These are phyloP conservation scores for Penicillium antarcticum DNA, from an alignment of 495 filamentous ascomycete genomes.

Conservation along the genomic window DNA sequence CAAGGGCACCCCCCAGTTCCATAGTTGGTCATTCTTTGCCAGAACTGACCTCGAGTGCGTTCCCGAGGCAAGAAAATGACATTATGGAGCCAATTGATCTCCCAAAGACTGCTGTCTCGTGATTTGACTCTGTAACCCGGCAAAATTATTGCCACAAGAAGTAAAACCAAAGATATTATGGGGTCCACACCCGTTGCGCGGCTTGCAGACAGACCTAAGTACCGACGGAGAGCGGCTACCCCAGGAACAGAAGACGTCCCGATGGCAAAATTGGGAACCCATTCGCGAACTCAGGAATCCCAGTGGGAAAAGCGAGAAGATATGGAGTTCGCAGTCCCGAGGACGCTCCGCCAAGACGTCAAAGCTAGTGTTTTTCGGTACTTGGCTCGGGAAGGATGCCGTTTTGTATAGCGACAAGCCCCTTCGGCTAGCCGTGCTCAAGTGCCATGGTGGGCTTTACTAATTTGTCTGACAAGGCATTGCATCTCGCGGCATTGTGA, in stretches of 20 bases:
- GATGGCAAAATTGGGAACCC: no score
- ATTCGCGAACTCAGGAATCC: no score
- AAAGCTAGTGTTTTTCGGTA: slow-evolving; percentile 11
- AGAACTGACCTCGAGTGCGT: no score
- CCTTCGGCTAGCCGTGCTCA: slow-evolving; percentile 21
- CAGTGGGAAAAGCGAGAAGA: background rate
- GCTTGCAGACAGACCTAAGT: background rate
- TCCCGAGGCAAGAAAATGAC: no score
- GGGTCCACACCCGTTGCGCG: background rate
- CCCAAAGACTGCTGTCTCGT: no score
- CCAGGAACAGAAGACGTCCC: background rate
- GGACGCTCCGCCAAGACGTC: slow-evolving; percentile 8
- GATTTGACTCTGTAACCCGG: no score
- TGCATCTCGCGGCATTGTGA: background rate
- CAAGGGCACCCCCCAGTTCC: no score
- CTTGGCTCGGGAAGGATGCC: slow-evolving; percentile 10
- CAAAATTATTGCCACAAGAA: no score
- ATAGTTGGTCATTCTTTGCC: no score
- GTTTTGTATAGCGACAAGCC: background rate
- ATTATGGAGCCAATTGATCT: no score
- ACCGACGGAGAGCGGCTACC: background rate
- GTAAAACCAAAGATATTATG: no score
- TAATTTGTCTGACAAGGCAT: background rate
- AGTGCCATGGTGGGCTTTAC: slow-evolving; percentile 12
- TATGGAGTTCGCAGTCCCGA: background rate